phyloP scores from a whole-genome alignment of 495 filamentous ascomycete species.

The Aspergillus leporis region DNA sequence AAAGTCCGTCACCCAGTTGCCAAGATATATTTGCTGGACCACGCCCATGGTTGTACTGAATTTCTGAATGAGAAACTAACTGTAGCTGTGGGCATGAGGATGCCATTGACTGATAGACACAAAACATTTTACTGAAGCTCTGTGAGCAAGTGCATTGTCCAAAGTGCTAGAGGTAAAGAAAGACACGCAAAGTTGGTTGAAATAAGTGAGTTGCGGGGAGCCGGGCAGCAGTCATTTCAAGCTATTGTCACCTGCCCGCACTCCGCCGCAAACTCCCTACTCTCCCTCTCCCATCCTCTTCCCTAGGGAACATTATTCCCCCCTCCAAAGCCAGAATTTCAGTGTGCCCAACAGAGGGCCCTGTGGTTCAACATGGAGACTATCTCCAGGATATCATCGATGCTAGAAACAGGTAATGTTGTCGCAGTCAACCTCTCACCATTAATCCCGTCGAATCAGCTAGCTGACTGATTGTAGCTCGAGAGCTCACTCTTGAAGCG shows the following conservation, averaged over 20 bases:
- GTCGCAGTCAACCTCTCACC: background rate
- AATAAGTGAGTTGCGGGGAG: slow-evolving; percentile 4
- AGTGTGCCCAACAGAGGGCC: slow-evolving; percentile 24
- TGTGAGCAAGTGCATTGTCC: background rate
- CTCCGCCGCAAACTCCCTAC: slow-evolving; percentile 15
- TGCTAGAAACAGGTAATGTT: slow-evolving; percentile 83
- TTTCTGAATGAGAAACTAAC: slow-evolving; percentile 1
- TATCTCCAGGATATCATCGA: slow-evolving; percentile 87
- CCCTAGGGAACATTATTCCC: slow-evolving; percentile 12
- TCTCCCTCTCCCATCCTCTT: slow-evolving; percentile 5
- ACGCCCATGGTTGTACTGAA: slow-evolving; percentile 21
- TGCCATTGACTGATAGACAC: background rate
- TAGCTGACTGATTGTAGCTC: slow-evolving; percentile 57
- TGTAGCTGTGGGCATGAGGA: background rate
- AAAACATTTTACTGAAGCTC: background rate
- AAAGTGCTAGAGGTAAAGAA: background rate
- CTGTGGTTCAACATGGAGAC: slow-evolving; percentile 72
- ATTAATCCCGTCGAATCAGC: slow-evolving; percentile 2
- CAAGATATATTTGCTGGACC: slow-evolving; percentile 26
- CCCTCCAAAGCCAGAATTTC: slow-evolving; percentile 18
- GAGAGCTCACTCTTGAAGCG: slow-evolving; percentile 95
- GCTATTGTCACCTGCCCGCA: slow-evolving; percentile 19
- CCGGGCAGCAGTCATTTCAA: slow-evolving; percentile 3
- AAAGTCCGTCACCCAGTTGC: slow-evolving; percentile 51
- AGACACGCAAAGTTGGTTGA: background rate